Percentiles rank a stretch among this genome's conserved stretches.
Evolutionary conservation across 495 filamentous ascomycete genomes (phyloP).

Genomic region (Aspergillus nidulans): DNA sequence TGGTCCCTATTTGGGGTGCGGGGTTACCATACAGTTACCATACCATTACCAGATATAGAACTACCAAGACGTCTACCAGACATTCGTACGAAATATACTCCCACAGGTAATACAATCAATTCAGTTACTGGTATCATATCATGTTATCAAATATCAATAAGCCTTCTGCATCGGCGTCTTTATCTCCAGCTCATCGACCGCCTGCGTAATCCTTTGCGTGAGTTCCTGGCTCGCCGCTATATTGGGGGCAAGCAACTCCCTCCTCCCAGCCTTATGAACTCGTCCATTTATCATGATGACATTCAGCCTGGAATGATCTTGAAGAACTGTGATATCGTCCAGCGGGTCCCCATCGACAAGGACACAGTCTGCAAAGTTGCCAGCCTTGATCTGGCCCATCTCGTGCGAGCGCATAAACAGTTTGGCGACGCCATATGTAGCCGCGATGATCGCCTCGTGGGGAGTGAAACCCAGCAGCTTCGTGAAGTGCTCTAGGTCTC

Average conservation of each 20-base stretch:
- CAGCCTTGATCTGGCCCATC: slow-evolving; percentile 44
- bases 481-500: slow-evolving; percentile 47
- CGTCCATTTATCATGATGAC: slow-evolving; percentile 46
- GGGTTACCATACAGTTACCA: no score
- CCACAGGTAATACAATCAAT: background rate
- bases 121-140: background rate
- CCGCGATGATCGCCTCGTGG: slow-evolving; percentile 43
- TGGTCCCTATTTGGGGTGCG: background rate
- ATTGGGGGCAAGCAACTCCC: background rate
- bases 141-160: background rate
- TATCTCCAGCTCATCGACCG: background rate
- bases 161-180: background rate
- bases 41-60: no score
- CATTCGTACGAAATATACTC: no score
- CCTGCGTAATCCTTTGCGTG: background rate
- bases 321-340: slow-evolving; percentile 40
- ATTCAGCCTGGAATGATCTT: slow-evolving; percentile 42
- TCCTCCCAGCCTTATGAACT: slow-evolving; percentile 31
- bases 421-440: slow-evolving; percentile 41
- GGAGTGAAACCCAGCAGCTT: slow-evolving; percentile 46
- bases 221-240: background rate
- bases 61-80: no score
- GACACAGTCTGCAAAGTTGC: slow-evolving; percentile 45
- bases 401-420: slow-evolving; percentile 44
- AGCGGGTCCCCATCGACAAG: slow-evolving; percentile 47